Percentiles rank a stretch among this genome's conserved stretches.
phyloP scores from a whole-genome alignment of 1,284 basidiomycete species.

The Trichosporon faecale region DNA sequence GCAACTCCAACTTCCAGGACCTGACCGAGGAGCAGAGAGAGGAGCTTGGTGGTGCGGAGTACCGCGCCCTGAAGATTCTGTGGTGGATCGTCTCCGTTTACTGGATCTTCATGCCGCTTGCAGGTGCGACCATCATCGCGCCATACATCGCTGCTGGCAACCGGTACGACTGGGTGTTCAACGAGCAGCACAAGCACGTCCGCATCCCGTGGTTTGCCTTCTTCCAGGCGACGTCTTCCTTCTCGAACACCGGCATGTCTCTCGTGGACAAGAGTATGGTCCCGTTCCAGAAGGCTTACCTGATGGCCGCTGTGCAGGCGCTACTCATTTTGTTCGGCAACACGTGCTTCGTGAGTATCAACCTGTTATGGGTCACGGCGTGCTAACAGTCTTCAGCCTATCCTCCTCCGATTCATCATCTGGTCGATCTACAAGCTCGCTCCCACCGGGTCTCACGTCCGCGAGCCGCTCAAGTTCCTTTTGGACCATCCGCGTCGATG shows the following conservation, averaged over 20 bases:
- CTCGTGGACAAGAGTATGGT: constrained; percentile 87
- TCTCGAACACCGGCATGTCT: constrained; percentile 85
- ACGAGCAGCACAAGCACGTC: constrained; percentile 59
- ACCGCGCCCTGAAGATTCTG: constrained; percentile 75
- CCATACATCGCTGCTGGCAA: constrained; percentile 69
- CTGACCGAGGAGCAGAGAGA: constrained; percentile 80
- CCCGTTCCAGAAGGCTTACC: constrained; percentile 80
- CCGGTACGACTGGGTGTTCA: constrained; percentile 56
- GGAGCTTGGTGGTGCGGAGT: constrained; percentile 92
- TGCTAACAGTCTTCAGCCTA: constrained; percentile 57
- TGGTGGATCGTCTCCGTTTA: constrained; percentile 72
- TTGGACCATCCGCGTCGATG: constrained; percentile 84
- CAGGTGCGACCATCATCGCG: constrained; percentile 68
- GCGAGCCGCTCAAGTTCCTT: constrained; percentile 84
- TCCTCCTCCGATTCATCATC: constrained; percentile 66
- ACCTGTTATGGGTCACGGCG: constrained; percentile 9
- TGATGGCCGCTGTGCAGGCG: constrained; percentile 57
- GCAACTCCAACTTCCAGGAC: constrained; percentile 81
- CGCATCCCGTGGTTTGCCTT: constrained; percentile 72
- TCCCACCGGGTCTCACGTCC: constrained; percentile 60
- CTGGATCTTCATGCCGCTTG: constrained; percentile 65
- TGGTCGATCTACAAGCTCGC: constrained; percentile 70
- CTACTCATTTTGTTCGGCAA: constrained; percentile 85
- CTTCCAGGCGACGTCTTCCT: constrained; percentile 82
- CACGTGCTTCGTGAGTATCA: constrained; percentile 73